Base-by-base conservation (phyloP, 805 yeast genomes). In the Cyberlindnera maclurae region DNA sequence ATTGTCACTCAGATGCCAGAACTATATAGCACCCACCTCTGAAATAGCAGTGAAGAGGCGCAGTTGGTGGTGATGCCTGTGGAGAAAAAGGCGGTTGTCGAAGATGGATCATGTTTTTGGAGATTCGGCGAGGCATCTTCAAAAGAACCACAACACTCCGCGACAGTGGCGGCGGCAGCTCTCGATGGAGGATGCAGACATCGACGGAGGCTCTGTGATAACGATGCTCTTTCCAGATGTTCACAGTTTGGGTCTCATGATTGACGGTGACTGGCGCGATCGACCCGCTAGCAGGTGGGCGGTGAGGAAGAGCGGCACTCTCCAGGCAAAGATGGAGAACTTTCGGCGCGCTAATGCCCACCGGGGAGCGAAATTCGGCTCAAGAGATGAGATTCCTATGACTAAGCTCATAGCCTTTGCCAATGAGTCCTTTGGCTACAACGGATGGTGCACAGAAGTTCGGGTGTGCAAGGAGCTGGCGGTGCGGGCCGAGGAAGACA, bases 381-480 rank as follows among this genome's bases (percentile, higher is more conserved):
- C 34, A 1, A 35, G 34, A 3, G 46, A 47, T 22, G 44, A 34
- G 7, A 31, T 67, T 13, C 67, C 71, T 1, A 48, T 57, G 5
- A 57, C 62, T 40, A 42, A 45, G 15, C 50, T 71, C 4, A 50
- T 69, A 7, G 54, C 55, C 12, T 52, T 67, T 40, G 75, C 77
- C 1, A 76, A 76, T 42, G 73, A 69, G 29, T 55, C 67, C 0
- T 76, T 74, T 56, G 82, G 81, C 0, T 71, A 60, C 50, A 64
- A 73, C 43, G 82, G 82, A 8, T 77, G 82, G 82, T 64, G 68
- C 6, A 61, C 71, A 26, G 65, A 64, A 34, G 57, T 76, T 1
- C 20, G 65, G 1, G 51, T 55, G 12, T 41, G 58, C 1, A 47
- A 24, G 3, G 28, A 48, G 1, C 20, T 35, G 12, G 48, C 50